phyloP scores from a whole-genome alignment of 352 stramenopile species.

The Pythium folliculosum region DNA sequence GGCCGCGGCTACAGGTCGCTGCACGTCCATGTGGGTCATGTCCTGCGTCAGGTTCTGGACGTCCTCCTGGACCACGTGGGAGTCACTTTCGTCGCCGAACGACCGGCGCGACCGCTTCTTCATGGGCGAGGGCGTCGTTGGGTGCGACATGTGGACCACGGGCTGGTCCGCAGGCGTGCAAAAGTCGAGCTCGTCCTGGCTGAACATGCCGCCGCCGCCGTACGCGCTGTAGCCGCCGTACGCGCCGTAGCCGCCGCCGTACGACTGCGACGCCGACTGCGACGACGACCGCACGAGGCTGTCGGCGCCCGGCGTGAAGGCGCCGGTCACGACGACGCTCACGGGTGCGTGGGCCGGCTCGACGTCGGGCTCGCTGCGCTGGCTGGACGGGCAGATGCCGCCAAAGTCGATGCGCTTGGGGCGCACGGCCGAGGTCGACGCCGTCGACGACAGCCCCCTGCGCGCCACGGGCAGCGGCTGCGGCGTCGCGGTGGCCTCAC shows the following conservation, averaged over 20 bases:
- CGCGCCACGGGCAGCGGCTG: neutral
- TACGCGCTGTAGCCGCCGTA: slow-evolving; percentile 26
- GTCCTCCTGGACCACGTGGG: slow-evolving; percentile 48
- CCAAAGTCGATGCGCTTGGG: slow-evolving; percentile 83
- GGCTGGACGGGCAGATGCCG: slow-evolving; percentile 48
- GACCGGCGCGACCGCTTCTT: slow-evolving; percentile 65
- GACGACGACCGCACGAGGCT: slow-evolving; percentile 9
- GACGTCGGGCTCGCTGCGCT: slow-evolving; percentile 69
- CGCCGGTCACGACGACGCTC: neutral
- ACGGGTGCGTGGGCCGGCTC: slow-evolving; percentile 37
- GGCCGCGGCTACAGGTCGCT: neutral
- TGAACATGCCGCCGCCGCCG: slow-evolving; percentile 52
- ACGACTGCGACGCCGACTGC: slow-evolving; percentile 30
- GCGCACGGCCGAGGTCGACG: slow-evolving; percentile 27
- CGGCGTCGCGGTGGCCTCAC: slow-evolving; percentile 29
- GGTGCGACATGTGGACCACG: slow-evolving; percentile 79
- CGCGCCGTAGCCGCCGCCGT: neutral
- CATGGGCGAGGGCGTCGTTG: slow-evolving; percentile 77
- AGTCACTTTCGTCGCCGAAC: slow-evolving; percentile 12
- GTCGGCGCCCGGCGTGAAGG: neutral
- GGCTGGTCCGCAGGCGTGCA: slow-evolving; percentile 82
- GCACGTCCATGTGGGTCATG: slow-evolving; percentile 78
- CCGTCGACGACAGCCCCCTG: neutral
- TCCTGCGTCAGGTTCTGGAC: slow-evolving; percentile 75
- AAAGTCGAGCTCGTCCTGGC: slow-evolving; percentile 86